A percentile compares a stretch with the other conserved stretches of the same genome.
Conservation (phyloP, 2,329 filamentous ascomycete species). For the Colletotrichum navitas region DNA sequence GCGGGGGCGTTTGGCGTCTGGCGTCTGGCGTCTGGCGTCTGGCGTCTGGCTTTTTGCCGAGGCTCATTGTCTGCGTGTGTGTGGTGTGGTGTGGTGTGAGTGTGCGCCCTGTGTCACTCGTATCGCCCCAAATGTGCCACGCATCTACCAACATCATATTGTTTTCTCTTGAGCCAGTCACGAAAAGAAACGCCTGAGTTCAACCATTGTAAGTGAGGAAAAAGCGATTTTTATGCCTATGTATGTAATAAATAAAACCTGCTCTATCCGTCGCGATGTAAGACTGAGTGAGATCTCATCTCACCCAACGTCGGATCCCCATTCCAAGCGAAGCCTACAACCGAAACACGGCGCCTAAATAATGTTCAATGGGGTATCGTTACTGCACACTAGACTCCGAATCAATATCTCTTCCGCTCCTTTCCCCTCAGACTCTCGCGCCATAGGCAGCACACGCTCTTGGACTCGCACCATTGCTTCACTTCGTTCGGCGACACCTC, state of each 20-base stretch:
- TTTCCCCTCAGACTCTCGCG: conserved; percentile 66
- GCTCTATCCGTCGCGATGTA: neutral
- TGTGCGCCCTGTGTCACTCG: conserved; percentile 29
- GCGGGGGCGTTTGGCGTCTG: neutral
- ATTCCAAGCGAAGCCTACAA: neutral
- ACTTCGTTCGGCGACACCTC: conserved; percentile 75
- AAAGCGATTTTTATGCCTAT: neutral
- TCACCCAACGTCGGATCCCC: neutral
- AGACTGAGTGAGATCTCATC: neutral
- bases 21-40: neutral
- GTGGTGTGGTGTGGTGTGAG: neutral
- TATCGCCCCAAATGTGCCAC: neutral
- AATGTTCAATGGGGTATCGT: conserved; percentile 34
- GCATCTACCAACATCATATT: conserved; percentile 3
- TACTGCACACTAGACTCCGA: conserved; percentile 4
- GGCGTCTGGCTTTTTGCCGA: conserved; percentile 41
- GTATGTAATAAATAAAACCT: neutral
- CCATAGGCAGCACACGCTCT: conserved; percentile 87
- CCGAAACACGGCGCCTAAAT: neutral
- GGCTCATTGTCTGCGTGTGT: conserved; percentile 34
- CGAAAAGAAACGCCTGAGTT: neutral
- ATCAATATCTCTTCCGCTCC: conserved; percentile 62
- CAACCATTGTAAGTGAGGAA: neutral
- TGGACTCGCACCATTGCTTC: conserved; percentile 90
- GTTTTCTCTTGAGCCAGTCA: neutral